These are phyloP conservation scores for Euclidium syriacum DNA, from an alignment of 345 rosid genomes.

Conservation along the genomic window DNA sequence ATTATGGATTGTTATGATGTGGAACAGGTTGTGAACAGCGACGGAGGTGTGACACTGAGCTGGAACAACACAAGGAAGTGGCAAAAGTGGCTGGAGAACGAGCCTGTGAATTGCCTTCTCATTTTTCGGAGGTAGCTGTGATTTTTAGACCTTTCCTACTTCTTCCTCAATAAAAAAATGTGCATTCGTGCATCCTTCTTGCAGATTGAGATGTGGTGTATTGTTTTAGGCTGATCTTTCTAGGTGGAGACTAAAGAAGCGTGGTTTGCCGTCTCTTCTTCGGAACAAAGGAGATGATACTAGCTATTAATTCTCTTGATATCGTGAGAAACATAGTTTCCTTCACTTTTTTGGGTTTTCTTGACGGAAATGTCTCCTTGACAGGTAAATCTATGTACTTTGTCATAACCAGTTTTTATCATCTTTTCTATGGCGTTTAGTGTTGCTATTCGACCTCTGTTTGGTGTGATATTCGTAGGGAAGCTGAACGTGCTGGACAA, in stretches of 20 bases:
- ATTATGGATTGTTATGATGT: background rate
- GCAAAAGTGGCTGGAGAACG: slow-evolving; percentile 51
- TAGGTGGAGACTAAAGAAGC: slow-evolving; percentile 95
- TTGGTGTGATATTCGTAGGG: slow-evolving; percentile 37
- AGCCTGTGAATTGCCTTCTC: slow-evolving; percentile 81
- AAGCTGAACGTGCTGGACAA: slow-evolving; percentile 66
- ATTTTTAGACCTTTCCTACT: too few species aligned
- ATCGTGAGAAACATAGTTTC: slow-evolving; percentile 62
- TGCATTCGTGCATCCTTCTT: background rate
- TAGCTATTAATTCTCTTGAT: slow-evolving; percentile 80
- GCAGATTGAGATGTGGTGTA: slow-evolving; percentile 89
- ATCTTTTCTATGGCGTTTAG: background rate
- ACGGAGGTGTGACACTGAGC: slow-evolving; percentile 68
- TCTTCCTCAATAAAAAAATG: background rate
- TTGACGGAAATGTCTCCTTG: slow-evolving; percentile 84
- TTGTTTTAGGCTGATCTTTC: slow-evolving; percentile 80
- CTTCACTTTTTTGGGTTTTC: slow-evolving; percentile 59
- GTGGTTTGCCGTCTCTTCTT: slow-evolving; percentile 79
- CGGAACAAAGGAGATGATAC: slow-evolving; percentile 80
- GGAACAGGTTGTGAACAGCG: slow-evolving; percentile 60
- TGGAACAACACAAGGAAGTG: slow-evolving; percentile 63
- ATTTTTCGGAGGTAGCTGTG: slow-evolving; percentile 72
- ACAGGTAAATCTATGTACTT: slow-evolving; percentile 42
- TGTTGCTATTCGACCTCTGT: background rate
- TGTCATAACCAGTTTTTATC: background rate